phyloP scores from a whole-genome alignment of 129 eudicot species.

The Glebionis coronaria region DNA sequence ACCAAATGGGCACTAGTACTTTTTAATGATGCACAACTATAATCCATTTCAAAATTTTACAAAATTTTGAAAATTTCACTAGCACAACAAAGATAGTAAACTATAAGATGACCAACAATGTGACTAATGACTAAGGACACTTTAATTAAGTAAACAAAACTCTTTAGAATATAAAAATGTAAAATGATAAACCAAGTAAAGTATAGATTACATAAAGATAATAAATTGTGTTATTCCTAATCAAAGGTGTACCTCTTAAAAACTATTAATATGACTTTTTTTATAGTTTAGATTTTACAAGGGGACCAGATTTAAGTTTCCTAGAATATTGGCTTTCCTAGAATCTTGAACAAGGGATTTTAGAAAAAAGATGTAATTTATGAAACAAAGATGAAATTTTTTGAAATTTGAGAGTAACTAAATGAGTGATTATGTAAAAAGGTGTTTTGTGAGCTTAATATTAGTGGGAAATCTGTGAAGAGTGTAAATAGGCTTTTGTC shows the following conservation, averaged over 20 bases:
- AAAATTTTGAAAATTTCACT: conserved; percentile 2
- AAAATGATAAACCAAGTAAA: conserved; percentile 81
- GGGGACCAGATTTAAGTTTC: conserved; percentile 31
- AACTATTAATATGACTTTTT: conserved; percentile 5
- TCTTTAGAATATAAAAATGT: conserved; percentile 30
- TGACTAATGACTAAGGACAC: conserved; percentile 20
- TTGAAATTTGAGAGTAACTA: conserved; percentile 14
- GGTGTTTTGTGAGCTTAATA: neutral
- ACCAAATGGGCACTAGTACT: conserved; percentile 44
- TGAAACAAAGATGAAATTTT: conserved; percentile 21
- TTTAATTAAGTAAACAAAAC: conserved; percentile 22
- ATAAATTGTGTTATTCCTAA: conserved; percentile 24
- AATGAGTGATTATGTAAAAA: conserved; percentile 15
- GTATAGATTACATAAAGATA: conserved; percentile 67
- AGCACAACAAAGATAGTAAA: conserved; percentile 7
- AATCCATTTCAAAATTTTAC: conserved; percentile 46
- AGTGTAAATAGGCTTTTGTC: conserved; percentile 42
- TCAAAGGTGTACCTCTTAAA: conserved; percentile 31
- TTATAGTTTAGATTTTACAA: neutral
- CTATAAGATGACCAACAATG: conserved; percentile 16
- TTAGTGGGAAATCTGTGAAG: conserved; percentile 39
- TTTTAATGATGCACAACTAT: conserved; percentile 58
- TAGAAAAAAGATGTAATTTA: conserved; percentile 11
- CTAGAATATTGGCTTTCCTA: conserved; percentile 19
- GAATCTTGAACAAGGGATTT: conserved; percentile 35